phyloP scores from a whole-genome alignment of 2,329 filamentous ascomycete species.

The Scopulariopsis brevicaulis region DNA sequence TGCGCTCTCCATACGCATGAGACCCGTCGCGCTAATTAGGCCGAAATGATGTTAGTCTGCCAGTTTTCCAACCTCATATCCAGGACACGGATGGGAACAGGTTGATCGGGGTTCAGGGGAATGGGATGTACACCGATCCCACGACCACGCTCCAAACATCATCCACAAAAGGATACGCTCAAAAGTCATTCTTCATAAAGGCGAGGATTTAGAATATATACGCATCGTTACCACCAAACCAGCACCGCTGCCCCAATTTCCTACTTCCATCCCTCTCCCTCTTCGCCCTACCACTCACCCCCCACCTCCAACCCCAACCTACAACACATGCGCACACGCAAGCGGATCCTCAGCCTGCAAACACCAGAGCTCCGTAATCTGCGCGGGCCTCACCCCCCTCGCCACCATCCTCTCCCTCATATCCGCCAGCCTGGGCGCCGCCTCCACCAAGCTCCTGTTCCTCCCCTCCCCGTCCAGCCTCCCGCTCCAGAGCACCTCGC shows the following conservation, averaged over 20 bases:
- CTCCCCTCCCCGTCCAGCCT: conserved; percentile 50
- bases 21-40: no score
- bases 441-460: conserved; percentile 62
- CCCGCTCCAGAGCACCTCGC: conserved; percentile 74
- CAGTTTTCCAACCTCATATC: no score
- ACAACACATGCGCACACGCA: conserved; percentile 7
- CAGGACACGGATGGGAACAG: no score
- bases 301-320: background rate
- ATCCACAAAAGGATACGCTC: no score
- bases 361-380: conserved; percentile 65
- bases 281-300: background rate
- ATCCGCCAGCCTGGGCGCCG: conserved; percentile 58
- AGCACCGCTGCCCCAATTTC: background rate
- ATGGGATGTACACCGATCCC: no score
- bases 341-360: conserved; percentile 38
- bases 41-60: no score
- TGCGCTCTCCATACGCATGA: no score
- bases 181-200: no score
- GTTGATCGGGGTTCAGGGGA: no score
- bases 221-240: no score
- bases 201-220: no score
- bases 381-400: conserved; percentile 49
- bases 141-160: no score
- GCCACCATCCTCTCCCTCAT: conserved; percentile 66
- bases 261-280: background rate